Evolutionary conservation across 805 yeast genomes (phyloP).

Genomic region (Lipomyces starkeyi): DNA sequence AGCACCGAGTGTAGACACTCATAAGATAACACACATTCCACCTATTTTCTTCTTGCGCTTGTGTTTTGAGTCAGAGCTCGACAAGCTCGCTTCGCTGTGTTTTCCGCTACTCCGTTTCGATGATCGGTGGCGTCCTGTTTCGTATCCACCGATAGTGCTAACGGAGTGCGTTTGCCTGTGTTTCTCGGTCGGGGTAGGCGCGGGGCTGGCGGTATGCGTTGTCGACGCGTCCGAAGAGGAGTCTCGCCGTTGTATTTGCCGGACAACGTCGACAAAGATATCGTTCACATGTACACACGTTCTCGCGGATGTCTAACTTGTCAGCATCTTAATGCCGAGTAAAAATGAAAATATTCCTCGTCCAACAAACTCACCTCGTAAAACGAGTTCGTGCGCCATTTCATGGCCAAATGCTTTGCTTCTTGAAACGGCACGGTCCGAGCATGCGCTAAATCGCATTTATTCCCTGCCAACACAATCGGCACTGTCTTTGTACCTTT

Average conservation of each 20-base stretch:
- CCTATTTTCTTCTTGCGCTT: conserved; percentile 18
- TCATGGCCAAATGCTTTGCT: conserved; percentile 25
- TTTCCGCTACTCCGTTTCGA: conserved; percentile 13
- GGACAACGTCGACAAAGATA: conserved; percentile 41
- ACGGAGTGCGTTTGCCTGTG: conserved; percentile 10
- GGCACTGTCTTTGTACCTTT: conserved; percentile 76
- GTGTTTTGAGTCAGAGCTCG: neutral
- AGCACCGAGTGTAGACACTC: neutral
- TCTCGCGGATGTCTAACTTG: conserved; percentile 33
- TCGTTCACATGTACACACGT: conserved; percentile 27
- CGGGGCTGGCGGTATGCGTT: conserved; percentile 7
- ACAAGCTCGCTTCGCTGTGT: conserved; percentile 14
- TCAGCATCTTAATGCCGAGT: neutral
- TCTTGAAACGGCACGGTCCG: conserved; percentile 34
- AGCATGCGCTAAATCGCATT: conserved; percentile 63
- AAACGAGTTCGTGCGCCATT: conserved; percentile 33
- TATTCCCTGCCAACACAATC: conserved; percentile 90
- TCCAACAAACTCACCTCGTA: conserved; percentile 26
- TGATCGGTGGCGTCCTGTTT: conserved; percentile 11
- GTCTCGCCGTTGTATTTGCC: conserved; percentile 85
- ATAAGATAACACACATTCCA: conserved; percentile 27
- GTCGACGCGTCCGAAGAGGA: conserved; percentile 31
- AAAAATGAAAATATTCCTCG: neutral
- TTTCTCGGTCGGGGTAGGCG: conserved; percentile 16
- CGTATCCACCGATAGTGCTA: conserved; percentile 11